Evolutionary conservation across 306 rosid genomes (phyloP), one percentile per base, ranked within the genome.

Genomic region (Lotus japonicus): DNA sequence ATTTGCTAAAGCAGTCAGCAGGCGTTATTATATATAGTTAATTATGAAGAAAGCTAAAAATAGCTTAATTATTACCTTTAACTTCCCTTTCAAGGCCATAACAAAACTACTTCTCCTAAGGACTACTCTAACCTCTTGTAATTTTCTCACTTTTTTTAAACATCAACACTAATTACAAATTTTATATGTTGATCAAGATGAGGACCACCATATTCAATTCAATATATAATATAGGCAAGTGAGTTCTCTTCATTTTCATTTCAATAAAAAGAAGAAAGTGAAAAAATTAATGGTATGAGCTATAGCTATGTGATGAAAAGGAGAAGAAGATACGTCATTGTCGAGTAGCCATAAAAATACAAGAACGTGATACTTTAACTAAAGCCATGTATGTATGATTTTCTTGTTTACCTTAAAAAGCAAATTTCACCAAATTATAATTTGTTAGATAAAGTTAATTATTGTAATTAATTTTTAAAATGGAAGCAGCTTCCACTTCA

Each of bases 401-500:
- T 70, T 39, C 48, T 26, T 41, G 35, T 11, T 52, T 55, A 49
- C 50, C 9, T 6, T 49, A 64, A 57, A 64, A 71, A 26, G 49
- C 51, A 57, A 16, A 21, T 59, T 62, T 68, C 59, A 66, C 83
- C 85, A 33, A 77, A 72, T 74, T 46, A 19, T 74, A 52, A 19
- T 18, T 73, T 54, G 3, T 45, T 66, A 0, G 11, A 35, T 55
- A 1, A 16, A 58, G 2, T 67, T 35, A 55, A 18, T 57, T 44
- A 26, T 65, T n/a, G n/a, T n/a, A n/a, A 41, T 50, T 31, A 31
- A 4, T 26, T 76, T 19, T 56, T 13, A n/a, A 71, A 39, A 21
- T 1, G 43, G 83, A 85, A 85, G 85, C 87, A 84, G 84, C 87
- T 81, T 88, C 90, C 42, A 13, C 48, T 72, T 53, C 67, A 79